A percentile compares a stretch with the other conserved stretches of the same genome.
Conservation (phyloP, 1,284 basidiomycete species). For the Papiliotrema fonsecae region DNA sequence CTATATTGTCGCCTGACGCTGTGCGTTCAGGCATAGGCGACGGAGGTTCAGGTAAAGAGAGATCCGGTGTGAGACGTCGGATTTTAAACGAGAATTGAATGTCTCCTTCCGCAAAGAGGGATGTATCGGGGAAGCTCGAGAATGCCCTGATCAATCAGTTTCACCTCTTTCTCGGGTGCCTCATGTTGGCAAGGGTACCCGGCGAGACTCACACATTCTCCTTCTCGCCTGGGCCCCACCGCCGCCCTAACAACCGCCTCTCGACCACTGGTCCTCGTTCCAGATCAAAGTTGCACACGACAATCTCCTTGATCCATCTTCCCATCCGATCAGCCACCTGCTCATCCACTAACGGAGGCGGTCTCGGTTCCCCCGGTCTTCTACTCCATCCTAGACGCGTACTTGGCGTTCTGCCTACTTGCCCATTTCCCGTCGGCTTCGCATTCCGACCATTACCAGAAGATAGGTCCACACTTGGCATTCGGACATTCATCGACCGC, state of each 20-base stretch:
- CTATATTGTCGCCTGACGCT: not conserved
- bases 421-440: not conserved
- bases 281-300: conserved; percentile 81
- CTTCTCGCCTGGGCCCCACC: conserved; percentile 61
- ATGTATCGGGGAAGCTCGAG: conserved; percentile 87
- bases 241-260: conserved; percentile 61
- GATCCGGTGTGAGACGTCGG: conserved; percentile 53
- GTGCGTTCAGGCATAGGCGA: conserved; percentile 33
- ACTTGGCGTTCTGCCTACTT: conserved; percentile 15
- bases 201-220: conserved; percentile 71
- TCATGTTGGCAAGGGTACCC: not conserved
- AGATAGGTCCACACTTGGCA: conserved; percentile 13
- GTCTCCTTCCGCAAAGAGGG: conserved; percentile 60
- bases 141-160: conserved; percentile 80
- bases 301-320: conserved; percentile 73
- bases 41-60: conserved; percentile 37
- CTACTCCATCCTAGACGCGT: conserved; percentile 25
- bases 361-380: conserved; percentile 32
- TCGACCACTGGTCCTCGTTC: conserved; percentile 80
- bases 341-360: conserved; percentile 50
- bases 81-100: conserved; percentile 50
- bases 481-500: conserved; percentile 17
- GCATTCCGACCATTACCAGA: not conserved
- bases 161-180: not conserved
- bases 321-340: conserved; percentile 56